Evolutionary conservation across 2,329 filamentous ascomycete genomes (phyloP).

Genomic region (Neurospora sp.): DNA sequence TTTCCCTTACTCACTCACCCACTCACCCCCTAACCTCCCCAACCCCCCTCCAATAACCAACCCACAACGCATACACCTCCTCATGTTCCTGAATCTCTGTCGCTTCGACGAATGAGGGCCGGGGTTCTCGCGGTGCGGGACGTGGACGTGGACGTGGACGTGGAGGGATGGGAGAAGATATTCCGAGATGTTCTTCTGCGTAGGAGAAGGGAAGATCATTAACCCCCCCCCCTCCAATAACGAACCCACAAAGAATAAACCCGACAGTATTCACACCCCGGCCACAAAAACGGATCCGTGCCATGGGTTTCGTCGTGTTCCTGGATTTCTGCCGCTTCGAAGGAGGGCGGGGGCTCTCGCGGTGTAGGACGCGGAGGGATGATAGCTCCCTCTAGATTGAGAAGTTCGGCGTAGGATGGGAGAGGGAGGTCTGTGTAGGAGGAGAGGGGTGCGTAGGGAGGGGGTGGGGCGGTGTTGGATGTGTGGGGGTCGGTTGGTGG

Average conservation of each 20-base stretch:
- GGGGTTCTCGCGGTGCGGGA: no score
- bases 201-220: no score
- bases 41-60: no score
- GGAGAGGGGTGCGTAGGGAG: neutral
- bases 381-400: fast-evolving
- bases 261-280: constrained; percentile 55
- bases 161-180: no score
- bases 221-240: neutral
- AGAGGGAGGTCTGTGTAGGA: neutral
- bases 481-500: neutral
- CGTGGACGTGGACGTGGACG: no score
- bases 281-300: neutral
- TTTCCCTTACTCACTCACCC: no score
- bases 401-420: neutral
- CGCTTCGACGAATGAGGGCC: no score
- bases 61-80: no score
- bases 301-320: neutral
- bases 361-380: neutral
- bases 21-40: no score
- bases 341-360: neutral
- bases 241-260: constrained; percentile 22
- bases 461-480: neutral
- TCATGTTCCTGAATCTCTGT: no score
- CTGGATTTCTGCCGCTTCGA: neutral
- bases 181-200: no score